A percentile compares a stretch with the other conserved stretches of the same genome.
Evolutionary conservation across 2,329 filamentous ascomycete species (phyloP).

Genomic region (Biscogniauxia sp.): DNA sequence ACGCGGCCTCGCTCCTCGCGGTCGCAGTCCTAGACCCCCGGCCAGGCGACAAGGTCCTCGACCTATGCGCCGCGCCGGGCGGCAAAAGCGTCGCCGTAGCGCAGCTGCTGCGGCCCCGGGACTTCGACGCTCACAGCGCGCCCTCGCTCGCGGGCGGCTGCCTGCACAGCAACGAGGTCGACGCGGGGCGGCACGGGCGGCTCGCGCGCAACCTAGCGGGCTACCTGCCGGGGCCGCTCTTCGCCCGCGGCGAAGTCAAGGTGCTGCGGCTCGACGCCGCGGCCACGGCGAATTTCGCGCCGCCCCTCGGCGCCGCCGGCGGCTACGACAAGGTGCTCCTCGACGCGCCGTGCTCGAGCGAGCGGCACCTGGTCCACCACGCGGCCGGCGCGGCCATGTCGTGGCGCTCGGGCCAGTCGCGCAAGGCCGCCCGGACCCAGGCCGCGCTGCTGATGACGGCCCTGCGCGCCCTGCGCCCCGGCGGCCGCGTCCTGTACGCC

Average conservation of each 20-base stretch:
- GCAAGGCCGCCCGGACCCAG: slow-evolving; percentile 34
- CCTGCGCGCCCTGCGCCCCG: slow-evolving; percentile 32
- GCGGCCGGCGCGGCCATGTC: slow-evolving; percentile 37
- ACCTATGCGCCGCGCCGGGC: slow-evolving; percentile 39
- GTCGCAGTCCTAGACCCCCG: slow-evolving; percentile 33
- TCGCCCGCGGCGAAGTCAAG: slow-evolving; percentile 21
- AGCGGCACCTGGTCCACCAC: slow-evolving; percentile 39
- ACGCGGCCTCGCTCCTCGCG: slow-evolving; percentile 29
- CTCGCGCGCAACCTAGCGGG: slow-evolving; percentile 27
- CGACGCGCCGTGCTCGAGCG: slow-evolving; percentile 41
- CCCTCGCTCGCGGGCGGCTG: slow-evolving; percentile 26
- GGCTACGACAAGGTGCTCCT: slow-evolving; percentile 40
- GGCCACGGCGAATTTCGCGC: slow-evolving; percentile 13
- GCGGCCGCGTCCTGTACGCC: slow-evolving; percentile 38
- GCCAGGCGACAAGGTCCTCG: slow-evolving; percentile 37
- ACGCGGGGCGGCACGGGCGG: slow-evolving; percentile 31
- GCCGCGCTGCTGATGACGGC: slow-evolving; percentile 37
- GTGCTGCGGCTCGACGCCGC: slow-evolving; percentile 27
- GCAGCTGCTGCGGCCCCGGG: slow-evolving; percentile 28
- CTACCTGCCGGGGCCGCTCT: slow-evolving; percentile 24
- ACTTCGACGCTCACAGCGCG: slow-evolving; percentile 1
- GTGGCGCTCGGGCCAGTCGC: slow-evolving; percentile 36
- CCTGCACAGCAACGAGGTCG: slow-evolving; percentile 38
- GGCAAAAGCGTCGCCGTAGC: slow-evolving; percentile 35
- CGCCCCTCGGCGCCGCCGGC: slow-evolving; percentile 29